Percentiles rank a stretch among this genome's conserved stretches.
Evolutionary conservation across 148 eudicot species (phyloP).

Genomic region (Amaranthus palmeri): DNA sequence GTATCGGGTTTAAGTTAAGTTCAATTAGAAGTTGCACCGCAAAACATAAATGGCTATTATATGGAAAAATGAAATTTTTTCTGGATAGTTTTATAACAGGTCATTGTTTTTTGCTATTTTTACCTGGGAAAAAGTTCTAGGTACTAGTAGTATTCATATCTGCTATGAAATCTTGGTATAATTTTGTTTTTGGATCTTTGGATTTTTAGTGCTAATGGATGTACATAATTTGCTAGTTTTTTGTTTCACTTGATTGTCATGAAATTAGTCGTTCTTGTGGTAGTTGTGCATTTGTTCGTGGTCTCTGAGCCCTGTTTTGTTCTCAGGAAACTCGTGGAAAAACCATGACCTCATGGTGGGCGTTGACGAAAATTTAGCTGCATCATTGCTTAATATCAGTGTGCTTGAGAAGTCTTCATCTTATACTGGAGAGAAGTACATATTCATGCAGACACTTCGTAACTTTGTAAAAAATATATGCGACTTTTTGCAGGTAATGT

Average conservation of each 20-base stretch:
- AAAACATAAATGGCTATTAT: no score
- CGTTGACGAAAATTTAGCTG: conserved; percentile 66
- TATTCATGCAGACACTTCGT: conserved; percentile 97
- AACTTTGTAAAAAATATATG: conserved; percentile 90
- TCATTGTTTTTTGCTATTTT: not conserved
- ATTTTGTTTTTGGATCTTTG: not conserved
- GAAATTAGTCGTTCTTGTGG: no score
- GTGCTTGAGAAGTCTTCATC: conserved; percentile 58
- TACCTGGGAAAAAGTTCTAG: no score
- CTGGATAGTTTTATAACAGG: no score
- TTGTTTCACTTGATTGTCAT: no score
- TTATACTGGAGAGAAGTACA: conserved; percentile 90
- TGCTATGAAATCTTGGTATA: conserved; percentile 1
- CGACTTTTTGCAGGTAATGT: conserved; percentile 90
- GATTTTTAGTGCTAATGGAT: not conserved
- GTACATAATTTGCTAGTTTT: conserved; percentile 11
- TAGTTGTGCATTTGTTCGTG: not conserved
- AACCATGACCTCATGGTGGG: conserved; percentile 49
- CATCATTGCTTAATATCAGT: conserved; percentile 58
- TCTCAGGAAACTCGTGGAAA: conserved; percentile 75
- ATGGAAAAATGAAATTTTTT: no score
- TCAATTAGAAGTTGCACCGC: no score
- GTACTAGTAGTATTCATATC: not conserved
- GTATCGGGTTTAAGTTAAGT: no score
- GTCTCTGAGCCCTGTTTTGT: conserved; percentile 1